Conservation (phyloP, 495 filamentous ascomycete genomes). For the Talaromyces wortmannii region DNA sequence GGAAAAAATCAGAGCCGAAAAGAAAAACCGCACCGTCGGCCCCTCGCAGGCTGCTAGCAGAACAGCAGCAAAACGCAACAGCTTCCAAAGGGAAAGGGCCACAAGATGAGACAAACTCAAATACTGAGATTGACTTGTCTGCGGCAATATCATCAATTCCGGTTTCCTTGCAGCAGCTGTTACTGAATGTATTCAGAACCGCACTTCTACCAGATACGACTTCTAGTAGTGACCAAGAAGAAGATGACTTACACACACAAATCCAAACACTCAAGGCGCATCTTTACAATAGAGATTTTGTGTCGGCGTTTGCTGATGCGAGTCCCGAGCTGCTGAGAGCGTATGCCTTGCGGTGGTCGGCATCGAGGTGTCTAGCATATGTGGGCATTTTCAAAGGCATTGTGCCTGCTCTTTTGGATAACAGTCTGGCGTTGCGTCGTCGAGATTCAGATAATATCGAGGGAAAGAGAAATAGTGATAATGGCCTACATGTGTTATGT, state of each 20-base stretch:
- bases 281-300: slow-evolving; percentile 79
- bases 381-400: slow-evolving; percentile 51
- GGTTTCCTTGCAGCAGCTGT: slow-evolving; percentile 57
- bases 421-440: slow-evolving; percentile 18
- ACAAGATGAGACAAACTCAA: neutral
- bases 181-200: slow-evolving; percentile 70
- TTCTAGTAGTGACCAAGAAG: neutral
- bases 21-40: too few relatives aligned
- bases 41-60: too few relatives aligned
- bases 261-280: slow-evolving; percentile 79
- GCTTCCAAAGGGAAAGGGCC: too few relatives aligned
- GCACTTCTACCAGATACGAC: slow-evolving; percentile 40
- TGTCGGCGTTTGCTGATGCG: slow-evolving; percentile 62
- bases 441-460: neutral
- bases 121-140: slow-evolving; percentile 7
- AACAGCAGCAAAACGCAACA: too few relatives aligned
- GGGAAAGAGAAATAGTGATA: neutral
- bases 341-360: slow-evolving; percentile 85
- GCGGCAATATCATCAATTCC: slow-evolving; percentile 22
- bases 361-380: slow-evolving; percentile 76
- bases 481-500: slow-evolving; percentile 39
- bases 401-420: slow-evolving; percentile 20
- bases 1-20: too few relatives aligned
- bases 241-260: slow-evolving; percentile 36
- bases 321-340: slow-evolving; percentile 58